Base-by-base conservation (phyloP, 2,329 filamentous ascomycete species). In the Boeremia exigua region DNA sequence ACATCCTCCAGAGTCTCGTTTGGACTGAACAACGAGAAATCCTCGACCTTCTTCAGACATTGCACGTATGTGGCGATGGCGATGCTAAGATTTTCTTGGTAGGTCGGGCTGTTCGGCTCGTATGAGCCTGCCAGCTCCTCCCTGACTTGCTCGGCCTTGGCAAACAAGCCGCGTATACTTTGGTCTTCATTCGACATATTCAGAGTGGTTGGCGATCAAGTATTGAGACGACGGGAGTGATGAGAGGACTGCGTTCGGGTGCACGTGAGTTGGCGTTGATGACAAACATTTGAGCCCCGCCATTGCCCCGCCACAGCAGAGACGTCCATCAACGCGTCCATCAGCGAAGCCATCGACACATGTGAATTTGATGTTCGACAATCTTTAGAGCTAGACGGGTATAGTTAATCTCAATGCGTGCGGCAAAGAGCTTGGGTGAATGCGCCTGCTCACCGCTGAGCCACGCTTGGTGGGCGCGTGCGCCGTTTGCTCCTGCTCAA, bases 1-100 rank as follows among this genome's bases (percentile, higher is more conserved):
- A 97, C 80, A 77, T 99, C 95, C 59, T 99, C 95, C 34, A 94
- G 77, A 0, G 85, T 84, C 76, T 99, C 95, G 76, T 99, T 99
- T 32, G 87, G 82, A 65, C 92, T 96, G 83, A 98, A 98, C 48
- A 99, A 81, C 0, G 90, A 88, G 25, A 95, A 81, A 56, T 86
- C 82, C 62, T 86, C 81, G 61, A 91, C 86, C 52, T 90, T 84
- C 56, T 85, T 80, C 55, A 89, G 81, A 74, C 90, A 93, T 73
- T 89, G 82, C 68, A 89, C 82, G 77, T 96, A 94, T 48, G 86
- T 84, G 60, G 84, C 77, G 65, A 96, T 86, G 36, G 90, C 85
- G 34, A 81, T 77, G 56, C 81, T 80, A 63, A 96, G 82, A 66
- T 86, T 86, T 62, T 88, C 83, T 70, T 86, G 86, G 77, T 89